A percentile compares a stretch with the other conserved stretches of the same genome.
Conservation (phyloP, 208 protist genomes). For the Strigomonas culicis region DNA sequence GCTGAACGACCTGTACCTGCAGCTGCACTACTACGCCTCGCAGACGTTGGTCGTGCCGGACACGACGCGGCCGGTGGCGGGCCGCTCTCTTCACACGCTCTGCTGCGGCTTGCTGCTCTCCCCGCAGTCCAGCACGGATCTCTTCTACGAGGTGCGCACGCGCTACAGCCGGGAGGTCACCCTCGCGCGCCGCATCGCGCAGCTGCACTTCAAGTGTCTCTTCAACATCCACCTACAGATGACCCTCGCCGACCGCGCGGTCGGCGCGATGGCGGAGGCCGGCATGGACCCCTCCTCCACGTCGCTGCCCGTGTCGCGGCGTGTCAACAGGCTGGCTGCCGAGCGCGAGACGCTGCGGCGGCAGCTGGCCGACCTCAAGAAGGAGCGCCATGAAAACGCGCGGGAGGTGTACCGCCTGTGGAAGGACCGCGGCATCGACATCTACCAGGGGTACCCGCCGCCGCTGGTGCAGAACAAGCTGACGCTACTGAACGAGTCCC, state of each 20-base stretch:
- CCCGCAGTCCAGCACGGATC: conserved; percentile 43
- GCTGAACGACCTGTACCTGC: conserved; percentile 64
- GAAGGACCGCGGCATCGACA: conserved; percentile 70
- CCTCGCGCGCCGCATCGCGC: conserved; percentile 41
- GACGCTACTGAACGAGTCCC: conserved; percentile 23
- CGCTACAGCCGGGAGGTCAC: conserved; percentile 53
- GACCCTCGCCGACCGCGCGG: conserved; percentile 53
- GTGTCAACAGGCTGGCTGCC: conserved; percentile 59
- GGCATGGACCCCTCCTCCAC: conserved; percentile 61
- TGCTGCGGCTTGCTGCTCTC: conserved; percentile 59
- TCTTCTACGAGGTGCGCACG: conserved; percentile 57
- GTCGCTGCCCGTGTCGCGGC: conserved; percentile 48
- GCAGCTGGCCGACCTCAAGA: conserved; percentile 35
- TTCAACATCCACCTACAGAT: conserved; percentile 70
- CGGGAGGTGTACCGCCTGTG: conserved; percentile 79
- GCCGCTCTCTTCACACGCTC: conserved; percentile 38
- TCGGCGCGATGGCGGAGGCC: conserved; percentile 47
- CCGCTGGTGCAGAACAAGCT: conserved; percentile 29
- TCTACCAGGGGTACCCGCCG: conserved; percentile 44
- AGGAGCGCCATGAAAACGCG: conserved; percentile 69
- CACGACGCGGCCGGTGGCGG: conserved; percentile 38
- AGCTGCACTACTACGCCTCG: conserved; percentile 58
- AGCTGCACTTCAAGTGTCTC: conserved; percentile 46
- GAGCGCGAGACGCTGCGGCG: conserved; percentile 36
- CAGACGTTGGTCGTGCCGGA: conserved; percentile 37